These are phyloP conservation scores for Oryza glaberrima DNA, from an alignment of 176 grass and related monocot species.

Conservation along the genomic window DNA sequence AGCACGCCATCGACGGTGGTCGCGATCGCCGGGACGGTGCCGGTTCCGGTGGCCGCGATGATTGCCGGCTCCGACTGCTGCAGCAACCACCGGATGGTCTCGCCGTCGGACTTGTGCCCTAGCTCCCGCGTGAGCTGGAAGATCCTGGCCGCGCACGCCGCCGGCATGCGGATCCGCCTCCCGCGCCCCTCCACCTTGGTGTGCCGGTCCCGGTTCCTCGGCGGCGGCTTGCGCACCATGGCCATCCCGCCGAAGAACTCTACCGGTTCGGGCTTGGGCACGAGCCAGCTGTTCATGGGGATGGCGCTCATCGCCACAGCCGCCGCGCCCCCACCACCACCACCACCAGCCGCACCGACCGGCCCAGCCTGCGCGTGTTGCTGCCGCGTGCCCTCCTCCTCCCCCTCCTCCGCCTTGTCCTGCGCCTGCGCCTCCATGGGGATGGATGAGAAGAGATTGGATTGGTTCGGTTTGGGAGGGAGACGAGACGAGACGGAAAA, in stretches of 20 bases:
- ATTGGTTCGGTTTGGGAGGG: constrained; percentile 2
- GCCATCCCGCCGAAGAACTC: constrained; percentile 70
- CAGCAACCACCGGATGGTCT: constrained; percentile 94
- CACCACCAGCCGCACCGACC: background rate
- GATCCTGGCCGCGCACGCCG: constrained; percentile 86
- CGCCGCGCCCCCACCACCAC: background rate
- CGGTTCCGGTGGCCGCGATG: constrained; percentile 83
- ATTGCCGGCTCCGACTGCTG: constrained; percentile 93
- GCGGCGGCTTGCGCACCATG: constrained; percentile 57
- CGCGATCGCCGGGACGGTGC: constrained; percentile 84
- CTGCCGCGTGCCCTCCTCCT: constrained; percentile 27
- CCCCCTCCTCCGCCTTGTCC: constrained; percentile 47
- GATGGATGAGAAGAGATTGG: background rate
- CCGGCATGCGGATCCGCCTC: constrained; percentile 93
- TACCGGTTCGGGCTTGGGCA: constrained; percentile 86
- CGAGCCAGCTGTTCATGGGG: constrained; percentile 68
- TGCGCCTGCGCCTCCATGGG: constrained; percentile 59
- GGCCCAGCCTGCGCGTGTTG: background rate
- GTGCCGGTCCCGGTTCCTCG: constrained; percentile 83
- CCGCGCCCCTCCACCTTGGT: constrained; percentile 96
- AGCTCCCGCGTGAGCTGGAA: constrained; percentile 98
- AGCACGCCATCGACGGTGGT: constrained; percentile 82
- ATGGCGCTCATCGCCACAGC: constrained; percentile 45
- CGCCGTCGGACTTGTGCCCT: constrained; percentile 95
- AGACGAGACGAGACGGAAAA: constrained; percentile 6